Evolutionary conservation across 208 protist genomes (phyloP), one percentile per base, ranked within the genome.

Genomic region (Kentomonas sorsogonicus): DNA sequence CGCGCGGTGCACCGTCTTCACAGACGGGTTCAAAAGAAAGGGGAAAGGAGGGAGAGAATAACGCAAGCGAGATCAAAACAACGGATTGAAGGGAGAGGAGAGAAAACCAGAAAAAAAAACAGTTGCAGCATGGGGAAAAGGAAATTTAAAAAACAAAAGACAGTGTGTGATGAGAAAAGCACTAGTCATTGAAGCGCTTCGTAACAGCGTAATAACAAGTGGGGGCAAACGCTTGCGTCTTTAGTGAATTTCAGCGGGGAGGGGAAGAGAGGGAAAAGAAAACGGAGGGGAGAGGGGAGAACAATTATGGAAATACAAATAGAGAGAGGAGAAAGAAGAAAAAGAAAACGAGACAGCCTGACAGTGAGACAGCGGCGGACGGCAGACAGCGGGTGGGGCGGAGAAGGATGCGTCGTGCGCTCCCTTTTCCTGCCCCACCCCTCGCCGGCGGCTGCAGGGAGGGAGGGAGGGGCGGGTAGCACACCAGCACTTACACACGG

Each of bases 271-370:
- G 26, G 31, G 6, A 56, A 41, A 56, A 56, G 20, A 34, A 51
- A 31, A 60, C 3, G 47, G 45, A 65, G 9, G n/a, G 25, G 10
- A 7, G 30, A 56, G 18, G 9, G 41, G 41, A 40, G n/a, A 26
- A 29, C 16, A 52, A 23, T 51, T n/a, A 66, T 51, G 16, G 3
- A 66, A 38, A 48, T 57, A 55, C 30, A 59, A 51, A 65, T 43
- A 64, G n/a, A 59, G 26, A 23, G 23, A 53, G 15, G 52, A 39
- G 22, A 51, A 47, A 15, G 27, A 63, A 2, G 25, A 46, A 48
- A 34, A 9, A 46, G 20, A 46, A 46, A 27, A 6, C 18, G 40
- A 46, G 40, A 46, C 18, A 16, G 43, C 10, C 34, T 11, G 29
- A 57, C 7, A 58, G 50, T 31, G n/a, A 38, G 10, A 18, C 18